Base-by-base conservation (phyloP, 306 rosid genomes). In the Cucumis hystrix region DNA sequence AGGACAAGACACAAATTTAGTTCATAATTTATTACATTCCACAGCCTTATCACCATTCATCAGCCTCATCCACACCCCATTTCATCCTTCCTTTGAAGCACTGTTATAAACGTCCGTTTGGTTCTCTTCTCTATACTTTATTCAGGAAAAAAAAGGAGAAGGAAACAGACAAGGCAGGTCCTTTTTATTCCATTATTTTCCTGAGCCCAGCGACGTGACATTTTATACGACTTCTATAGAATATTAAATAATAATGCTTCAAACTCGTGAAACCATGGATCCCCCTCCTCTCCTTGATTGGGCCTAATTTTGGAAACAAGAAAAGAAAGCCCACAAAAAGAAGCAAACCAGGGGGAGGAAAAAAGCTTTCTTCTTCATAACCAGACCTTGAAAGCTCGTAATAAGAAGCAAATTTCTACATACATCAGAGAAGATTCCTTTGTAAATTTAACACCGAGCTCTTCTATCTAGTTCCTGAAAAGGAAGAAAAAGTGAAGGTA, bases 161-260 rank as follows among this genome's bases (percentile, higher is more conserved):
- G 57, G 60, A 73, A 52, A 20, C 77, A 72, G 77, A 73, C 45
- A 73, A 73, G 45, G 77, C 77, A 73, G 77, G 77, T 73, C 77
- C 77, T 73, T 73, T 72, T 73, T 52, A 52, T 73, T 73, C 77
- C 77, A 73, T 73, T 73, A 73, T 73, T 73, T 73, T 73, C 61
- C 62, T 73, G 63, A 54, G 62, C 77, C 76, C 63, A 73, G 61
- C 60, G 77, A 73, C 63, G 77, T 73, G 77, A 73, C 77, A 73
- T 54, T 73, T 73, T 73, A 73, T 73, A 73, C 77, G 61, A 52
- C 15, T 10, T 54, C 41, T 17, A 49, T 71, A 71, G 16, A 69
- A 45, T 45, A 72, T 15, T 30, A 49, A 69, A 45, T 45, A 72
- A 25, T 30, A 49, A 25, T 71, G 23, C 45, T 52, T 52, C 57